Conservation (phyloP, 2,329 filamentous ascomycete genomes). For the Phoma sp. region DNA sequence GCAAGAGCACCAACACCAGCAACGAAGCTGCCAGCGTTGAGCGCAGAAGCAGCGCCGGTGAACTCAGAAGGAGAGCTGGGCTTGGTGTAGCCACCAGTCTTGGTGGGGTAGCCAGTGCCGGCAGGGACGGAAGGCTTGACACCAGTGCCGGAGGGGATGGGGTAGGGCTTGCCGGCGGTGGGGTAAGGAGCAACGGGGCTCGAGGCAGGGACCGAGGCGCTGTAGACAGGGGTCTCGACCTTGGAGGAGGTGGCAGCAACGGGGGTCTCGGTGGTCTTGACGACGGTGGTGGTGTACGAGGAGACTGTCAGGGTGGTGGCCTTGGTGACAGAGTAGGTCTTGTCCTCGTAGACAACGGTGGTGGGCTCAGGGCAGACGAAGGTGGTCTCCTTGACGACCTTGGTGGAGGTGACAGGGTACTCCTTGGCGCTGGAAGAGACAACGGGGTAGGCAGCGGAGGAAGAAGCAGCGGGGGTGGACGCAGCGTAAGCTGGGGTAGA, state of each 20-base stretch:
- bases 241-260: constrained; percentile 17
- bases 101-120: constrained; percentile 40
- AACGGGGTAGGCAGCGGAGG: constrained; percentile 10
- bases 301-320: constrained; percentile 10
- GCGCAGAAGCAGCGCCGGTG: constrained; percentile 59
- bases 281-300: constrained; percentile 13
- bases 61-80: constrained; percentile 45
- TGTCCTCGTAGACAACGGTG: constrained; percentile 23
- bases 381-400: constrained; percentile 13
- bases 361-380: constrained; percentile 30
- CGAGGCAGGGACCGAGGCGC: constrained; percentile 17
- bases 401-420: constrained; percentile 16
- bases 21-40: constrained; percentile 59
- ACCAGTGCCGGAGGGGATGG: constrained; percentile 23
- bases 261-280: constrained; percentile 27
- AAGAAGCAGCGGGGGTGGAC: constrained; percentile 16
- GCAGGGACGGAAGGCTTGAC: constrained; percentile 22
- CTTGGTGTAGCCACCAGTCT: constrained; percentile 39
- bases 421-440: constrained; percentile 9
- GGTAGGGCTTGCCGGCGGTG: constrained; percentile 25
- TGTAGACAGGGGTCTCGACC: constrained; percentile 17
- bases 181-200: constrained; percentile 22
- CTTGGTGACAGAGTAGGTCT: constrained; percentile 19
- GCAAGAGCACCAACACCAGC: constrained; percentile 58
- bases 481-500: constrained; percentile 4